Conservation (phyloP, 1,139 yeast genomes). For the Yamadazyma dushanensis region DNA sequence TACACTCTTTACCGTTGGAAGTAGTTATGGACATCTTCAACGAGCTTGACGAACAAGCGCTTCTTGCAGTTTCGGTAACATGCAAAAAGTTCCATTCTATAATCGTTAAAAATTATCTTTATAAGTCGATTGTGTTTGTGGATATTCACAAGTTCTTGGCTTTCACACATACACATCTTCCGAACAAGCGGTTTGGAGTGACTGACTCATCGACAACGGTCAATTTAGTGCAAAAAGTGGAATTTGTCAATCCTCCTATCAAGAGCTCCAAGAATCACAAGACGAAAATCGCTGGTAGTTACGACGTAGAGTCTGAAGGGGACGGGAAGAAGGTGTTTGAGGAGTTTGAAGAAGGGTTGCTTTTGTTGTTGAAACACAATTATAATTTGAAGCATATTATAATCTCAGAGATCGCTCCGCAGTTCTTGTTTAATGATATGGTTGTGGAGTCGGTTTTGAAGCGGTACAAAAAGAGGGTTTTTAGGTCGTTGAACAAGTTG, state of each 20-base stretch:
- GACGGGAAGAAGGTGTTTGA: constrained; percentile 22
- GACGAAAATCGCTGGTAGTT: constrained; percentile 42
- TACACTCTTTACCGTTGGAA: constrained; percentile 45
- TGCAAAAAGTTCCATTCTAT: constrained; percentile 39
- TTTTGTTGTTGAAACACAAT: constrained; percentile 28
- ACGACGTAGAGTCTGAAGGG: constrained; percentile 28
- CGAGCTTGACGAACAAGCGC: constrained; percentile 19
- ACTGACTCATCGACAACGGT: constrained; percentile 31
- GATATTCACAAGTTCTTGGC: constrained; percentile 26
- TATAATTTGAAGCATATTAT: constrained; percentile 30
- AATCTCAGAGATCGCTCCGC: constrained; percentile 50
- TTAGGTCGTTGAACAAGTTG: constrained; percentile 24
- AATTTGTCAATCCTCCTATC: constrained; percentile 37
- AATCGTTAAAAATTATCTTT: constrained; percentile 37
- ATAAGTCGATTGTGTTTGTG: constrained; percentile 30
- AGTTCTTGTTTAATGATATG: constrained; percentile 38
- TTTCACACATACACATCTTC: constrained; percentile 33
- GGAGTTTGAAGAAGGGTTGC: constrained; percentile 27
- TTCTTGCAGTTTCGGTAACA: constrained; percentile 28
- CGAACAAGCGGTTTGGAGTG: constrained; percentile 19
- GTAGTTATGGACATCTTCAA: constrained; percentile 35
- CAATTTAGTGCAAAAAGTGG: constrained; percentile 29
- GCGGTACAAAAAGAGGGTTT: constrained; percentile 19
- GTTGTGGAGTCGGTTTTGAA: constrained; percentile 10
- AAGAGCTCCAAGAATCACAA: constrained; percentile 22